Base-by-base conservation (phyloP, 805 yeast genomes). In the Lachancea sp. region DNA sequence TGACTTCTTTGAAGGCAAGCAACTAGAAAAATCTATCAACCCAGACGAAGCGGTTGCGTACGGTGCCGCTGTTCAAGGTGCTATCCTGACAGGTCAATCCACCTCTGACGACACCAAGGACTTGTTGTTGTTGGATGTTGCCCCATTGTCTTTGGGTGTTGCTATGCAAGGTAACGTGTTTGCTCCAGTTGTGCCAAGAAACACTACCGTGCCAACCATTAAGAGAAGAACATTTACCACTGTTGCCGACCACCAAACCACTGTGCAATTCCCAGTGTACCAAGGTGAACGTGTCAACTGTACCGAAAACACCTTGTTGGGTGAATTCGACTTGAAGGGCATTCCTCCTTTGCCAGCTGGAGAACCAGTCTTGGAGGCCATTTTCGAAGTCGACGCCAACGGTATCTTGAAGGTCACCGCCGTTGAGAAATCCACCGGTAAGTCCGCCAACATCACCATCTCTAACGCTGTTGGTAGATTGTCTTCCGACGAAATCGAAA, bases 241-340 rank as follows among this genome's bases (percentile, higher is more conserved):
- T 58, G 95, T 86, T 64, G 95, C 84, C 60, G 98, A 90, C 79
- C 87, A 86, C 79, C 98, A 90, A 77, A 90, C 97, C 65, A 86
- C 96, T 58, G 97, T 90, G 54, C 92, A 86, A 73, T 88, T 90
- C 84, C 97, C 95, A 72, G 97, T 90, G 55, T 90, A 83, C 81
- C 97, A 90, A 79, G 98, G 98, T 82, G 98, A 90, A 80, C 92
- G 98, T 78, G 95, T 90, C 63, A 84, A 88, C 88, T 88, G 96
- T 71, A 74, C 83, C 65, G 97, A 90, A 77, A 90, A 90, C 87
- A 86, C 95, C 67, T 77, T 83, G 64, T 83, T 90, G 69, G 98
- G 97, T 77, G 95, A 90, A 80, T 90, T 90, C 73, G 97, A 90
- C 78, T 83, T 90, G 69, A 85, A 87, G 72, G 94, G 92, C 68